Evolutionary conservation across 2,329 filamentous ascomycete species (phyloP), one percentile per base, ranked within the genome.

Genomic region (Aspergillus carbonarius): DNA sequence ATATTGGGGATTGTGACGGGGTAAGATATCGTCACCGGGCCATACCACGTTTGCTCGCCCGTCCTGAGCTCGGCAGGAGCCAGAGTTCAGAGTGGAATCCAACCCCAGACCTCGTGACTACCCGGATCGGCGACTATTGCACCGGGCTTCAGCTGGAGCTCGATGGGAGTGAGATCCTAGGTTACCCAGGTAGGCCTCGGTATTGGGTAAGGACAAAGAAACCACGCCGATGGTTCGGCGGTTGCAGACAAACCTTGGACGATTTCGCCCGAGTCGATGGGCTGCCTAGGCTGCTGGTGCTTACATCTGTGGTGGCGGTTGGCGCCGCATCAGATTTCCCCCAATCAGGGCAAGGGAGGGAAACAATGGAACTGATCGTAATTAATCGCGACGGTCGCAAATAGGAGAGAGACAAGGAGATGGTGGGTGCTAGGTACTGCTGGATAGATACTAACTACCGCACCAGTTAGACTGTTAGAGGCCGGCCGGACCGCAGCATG

Each of bases 21-120:
- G 44, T 48, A 48, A 48, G 44, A 48, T 48, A 48, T 48, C 25
- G 44, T 48, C 20, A 47, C 18, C 15, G 42, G 23, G 23, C 23
- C 42, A 49, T 48, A 42, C 47, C 17, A 15, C 39, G 20, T 34
- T 18, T 34, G 27, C n/a, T 34, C 15, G n/a, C 47, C 17, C 34
- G 30, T 37, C 34, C 23, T 40, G 37, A 4, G 23, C 50, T 40
- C 34, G 37, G 23, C 25, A 40, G 50, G 25, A 53, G 50, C 39
- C 51, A 57, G 20, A 39, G 40, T 32, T 51, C 35, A 59, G 35
- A 13, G 18, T 54, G 57, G 57, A 56, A 50, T 59, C 35, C 44
- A 59, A 61, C 57, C 53, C 54, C 59, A 42, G 57, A 61, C 59
- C 59, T 61, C 59, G 59, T 61, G 59, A 61, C 57, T 27, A 15